Evolutionary conservation across 2,329 filamentous ascomycete species (phyloP), one percentile per base, ranked within the genome.

Genomic region (Epichloe gansuensis): DNA sequence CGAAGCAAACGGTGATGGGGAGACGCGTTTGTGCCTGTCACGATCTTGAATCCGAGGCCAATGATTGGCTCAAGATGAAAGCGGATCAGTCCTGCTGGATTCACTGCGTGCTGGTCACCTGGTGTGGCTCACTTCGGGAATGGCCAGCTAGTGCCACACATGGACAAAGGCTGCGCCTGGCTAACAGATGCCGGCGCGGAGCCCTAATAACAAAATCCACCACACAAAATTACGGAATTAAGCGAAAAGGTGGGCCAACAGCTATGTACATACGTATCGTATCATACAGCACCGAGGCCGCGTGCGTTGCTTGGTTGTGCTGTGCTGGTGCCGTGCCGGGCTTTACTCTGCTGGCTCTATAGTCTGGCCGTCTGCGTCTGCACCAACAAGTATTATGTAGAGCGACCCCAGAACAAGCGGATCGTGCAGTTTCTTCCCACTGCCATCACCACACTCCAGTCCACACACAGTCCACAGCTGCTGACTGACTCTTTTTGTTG

Each of bases 121-220:
- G 39, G n/a, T 43, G 39, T 50, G 48, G 48, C 38, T 43, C 15
- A 4, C n/a, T 25, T 12, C n/a, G 31, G 46, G 46, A 34, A 21
- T 12, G 28, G 13, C 9, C 49, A 39, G 56, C 51, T 59, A 60
- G 53, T 37, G 55, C 17, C 1, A 5, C 38, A 4, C 11, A n/a
- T n/a, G 4, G 11, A 31, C 9, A 5, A n/a, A n/a, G 28, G 23
- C 15, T 34, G 28, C 7, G 25, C 5, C 4, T 28, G 21, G 41
- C 44, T 54, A 52, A 48, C 52, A 54, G 46, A n/a, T 21, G 35
- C 9, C 42, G 25, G 51, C 46, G 51, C 41, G 52, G 58, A 61
- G 59, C 59, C 59, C 59, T 61, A 61, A 61, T 61, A 61, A 60
- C 53, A 53, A 4, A 51, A 45, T 56, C 53, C 52, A 60, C 59